Conservation (phyloP, 257 asterid genomes). For the Nicotiana obtusifolia region DNA sequence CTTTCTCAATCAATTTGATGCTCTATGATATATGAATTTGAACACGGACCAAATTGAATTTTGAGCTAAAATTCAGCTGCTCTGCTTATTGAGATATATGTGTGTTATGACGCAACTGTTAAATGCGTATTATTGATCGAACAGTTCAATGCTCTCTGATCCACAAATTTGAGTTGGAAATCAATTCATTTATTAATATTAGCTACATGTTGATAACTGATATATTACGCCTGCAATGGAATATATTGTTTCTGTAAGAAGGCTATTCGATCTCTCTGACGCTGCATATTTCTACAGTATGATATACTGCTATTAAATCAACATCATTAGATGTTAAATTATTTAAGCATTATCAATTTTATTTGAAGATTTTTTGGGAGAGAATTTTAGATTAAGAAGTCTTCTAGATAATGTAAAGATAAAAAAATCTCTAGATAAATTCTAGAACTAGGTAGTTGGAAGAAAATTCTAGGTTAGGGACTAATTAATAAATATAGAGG, state of each 20-base stretch:
- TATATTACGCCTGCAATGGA: not conserved
- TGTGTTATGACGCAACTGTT: not conserved
- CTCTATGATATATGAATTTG: not conserved
- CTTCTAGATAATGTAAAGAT: no score
- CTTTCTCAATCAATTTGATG: not conserved
- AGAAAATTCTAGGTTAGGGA: no score
- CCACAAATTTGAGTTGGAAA: not conserved
- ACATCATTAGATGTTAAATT: no score
- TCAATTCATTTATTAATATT: not conserved
- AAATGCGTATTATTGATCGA: not conserved
- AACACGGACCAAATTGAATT: not conserved
- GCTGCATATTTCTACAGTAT: no score
- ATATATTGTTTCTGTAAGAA: not conserved
- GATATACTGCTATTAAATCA: not conserved
- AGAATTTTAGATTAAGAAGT: no score
- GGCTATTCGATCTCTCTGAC: not conserved
- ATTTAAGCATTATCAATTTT: no score
- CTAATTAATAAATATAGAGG: no score
- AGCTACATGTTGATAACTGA: not conserved
- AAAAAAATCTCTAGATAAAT: no score
- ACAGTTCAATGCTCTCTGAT: not conserved
- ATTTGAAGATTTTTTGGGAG: no score
- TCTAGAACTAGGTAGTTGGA: no score
- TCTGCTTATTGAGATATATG: not conserved
- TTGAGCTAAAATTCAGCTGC: not conserved